Conservation (phyloP, 768 basidiomycete genomes). For the Amanita subjunquillea region DNA sequence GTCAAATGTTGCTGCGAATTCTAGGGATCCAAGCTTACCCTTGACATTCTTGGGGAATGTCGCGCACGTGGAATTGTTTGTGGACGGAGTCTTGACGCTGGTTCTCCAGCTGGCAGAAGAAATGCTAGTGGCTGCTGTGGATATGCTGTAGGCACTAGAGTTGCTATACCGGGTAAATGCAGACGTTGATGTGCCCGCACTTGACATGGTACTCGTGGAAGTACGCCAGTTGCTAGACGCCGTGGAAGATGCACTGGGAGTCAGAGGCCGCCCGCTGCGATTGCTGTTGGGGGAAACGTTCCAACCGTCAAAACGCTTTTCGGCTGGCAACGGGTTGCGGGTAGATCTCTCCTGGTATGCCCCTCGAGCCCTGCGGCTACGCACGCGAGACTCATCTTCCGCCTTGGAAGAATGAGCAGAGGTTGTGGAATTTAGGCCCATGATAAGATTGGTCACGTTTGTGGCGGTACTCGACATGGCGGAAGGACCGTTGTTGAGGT, state of each 20-base stretch:
- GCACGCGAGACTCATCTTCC: conserved; percentile 37
- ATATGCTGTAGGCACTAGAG: conserved; percentile 60
- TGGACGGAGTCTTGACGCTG: conserved; percentile 26
- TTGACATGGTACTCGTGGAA: conserved; percentile 61
- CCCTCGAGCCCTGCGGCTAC: conserved; percentile 33
- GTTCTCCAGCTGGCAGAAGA: conserved; percentile 69
- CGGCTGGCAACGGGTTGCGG: conserved; percentile 2
- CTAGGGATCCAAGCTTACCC: conserved; percentile 37
- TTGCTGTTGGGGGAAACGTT: conserved; percentile 50
- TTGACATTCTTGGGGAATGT: conserved; percentile 67
- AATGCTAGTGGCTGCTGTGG: conserved; percentile 74
- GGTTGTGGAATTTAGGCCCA: conserved; percentile 48
- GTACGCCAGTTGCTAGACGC: conserved; percentile 70
- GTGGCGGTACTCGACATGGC: conserved; percentile 59
- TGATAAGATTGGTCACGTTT: conserved; percentile 69
- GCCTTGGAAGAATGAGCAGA: conserved; percentile 18
- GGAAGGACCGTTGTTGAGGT: conserved; percentile 18
- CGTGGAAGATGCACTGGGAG: conserved; percentile 53
- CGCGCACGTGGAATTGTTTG: conserved; percentile 18
- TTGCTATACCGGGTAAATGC: conserved; percentile 79
- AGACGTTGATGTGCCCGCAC: conserved; percentile 57
- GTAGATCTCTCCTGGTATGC: conserved; percentile 4
- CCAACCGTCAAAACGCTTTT: conserved; percentile 27
- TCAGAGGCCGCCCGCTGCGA: conserved; percentile 39
- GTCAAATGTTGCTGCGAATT: conserved; percentile 7